phyloP scores from a whole-genome alignment of 2,329 filamentous ascomycete genomes.

The Aspergillus fructus region DNA sequence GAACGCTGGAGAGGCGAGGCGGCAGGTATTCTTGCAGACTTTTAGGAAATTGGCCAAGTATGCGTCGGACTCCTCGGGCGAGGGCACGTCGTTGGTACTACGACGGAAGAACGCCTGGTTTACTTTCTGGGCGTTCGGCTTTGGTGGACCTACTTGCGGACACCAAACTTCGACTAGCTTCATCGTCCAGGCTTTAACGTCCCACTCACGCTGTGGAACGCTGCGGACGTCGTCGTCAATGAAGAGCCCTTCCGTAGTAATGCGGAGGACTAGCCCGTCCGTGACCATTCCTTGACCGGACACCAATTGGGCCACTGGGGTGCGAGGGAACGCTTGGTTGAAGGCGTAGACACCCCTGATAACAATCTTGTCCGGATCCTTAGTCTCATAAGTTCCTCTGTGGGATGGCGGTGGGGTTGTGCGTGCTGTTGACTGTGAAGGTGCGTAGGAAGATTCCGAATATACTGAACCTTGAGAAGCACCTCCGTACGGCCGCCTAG shows the following conservation, averaged over 20 bases:
- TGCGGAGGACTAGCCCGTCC: constrained; percentile 86
- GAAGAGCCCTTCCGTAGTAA: constrained; percentile 91
- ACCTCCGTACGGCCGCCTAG: constrained; percentile 58
- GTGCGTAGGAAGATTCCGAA: constrained; percentile 83
- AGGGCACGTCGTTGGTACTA: constrained; percentile 51
- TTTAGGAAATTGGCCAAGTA: constrained; percentile 63
- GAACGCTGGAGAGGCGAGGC: constrained; percentile 46
- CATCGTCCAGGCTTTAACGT: constrained; percentile 96
- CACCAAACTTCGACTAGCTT: constrained; percentile 90
- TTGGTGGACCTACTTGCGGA: constrained; percentile 55
- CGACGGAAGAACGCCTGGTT: constrained; percentile 41
- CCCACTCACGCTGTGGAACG: constrained; percentile 96
- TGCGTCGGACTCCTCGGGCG: constrained; percentile 65
- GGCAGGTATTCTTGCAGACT: constrained; percentile 65
- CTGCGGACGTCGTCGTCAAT: constrained; percentile 93
- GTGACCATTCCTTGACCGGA: constrained; percentile 83
- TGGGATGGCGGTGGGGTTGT: constrained; percentile 81
- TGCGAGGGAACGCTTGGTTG: constrained; percentile 82
- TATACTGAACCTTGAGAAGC: constrained; percentile 69
- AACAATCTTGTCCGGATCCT: constrained; percentile 92
- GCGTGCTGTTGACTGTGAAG: constrained; percentile 77
- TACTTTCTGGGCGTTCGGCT: constrained; percentile 28
- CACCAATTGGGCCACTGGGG: constrained; percentile 86
- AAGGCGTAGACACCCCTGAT: constrained; percentile 92
- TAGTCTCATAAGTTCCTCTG: constrained; percentile 77